These are phyloP conservation scores for Paraconiothyrium sp. DNA, from an alignment of 2,329 filamentous ascomycete genomes.

Conservation along the genomic window DNA sequence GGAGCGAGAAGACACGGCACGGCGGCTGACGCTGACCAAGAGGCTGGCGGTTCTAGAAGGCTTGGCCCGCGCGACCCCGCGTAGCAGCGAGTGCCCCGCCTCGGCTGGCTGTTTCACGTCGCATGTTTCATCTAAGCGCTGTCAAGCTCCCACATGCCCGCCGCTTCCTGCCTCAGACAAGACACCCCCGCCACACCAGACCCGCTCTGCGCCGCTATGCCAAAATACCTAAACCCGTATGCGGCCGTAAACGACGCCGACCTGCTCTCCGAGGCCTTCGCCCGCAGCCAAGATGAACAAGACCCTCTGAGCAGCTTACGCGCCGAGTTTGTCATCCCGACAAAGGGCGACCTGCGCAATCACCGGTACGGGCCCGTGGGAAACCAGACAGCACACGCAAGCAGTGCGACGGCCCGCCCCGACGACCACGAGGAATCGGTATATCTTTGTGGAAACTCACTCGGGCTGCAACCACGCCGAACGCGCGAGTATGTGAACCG, in stretches of 20 bases:
- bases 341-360: conserved; percentile 74
- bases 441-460: conserved; percentile 90
- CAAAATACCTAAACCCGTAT: conserved; percentile 37
- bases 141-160: conserved; percentile 9
- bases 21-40: conserved; percentile 22
- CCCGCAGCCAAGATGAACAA: conserved; percentile 45
- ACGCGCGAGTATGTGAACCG: conserved; percentile 72
- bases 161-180: conserved; percentile 8
- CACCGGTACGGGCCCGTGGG: conserved; percentile 54
- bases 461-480: conserved; percentile 81
- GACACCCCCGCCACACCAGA: conserved; percentile 5
- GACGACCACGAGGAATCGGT: conserved; percentile 60
- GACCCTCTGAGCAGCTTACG: conserved; percentile 58
- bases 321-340: conserved; percentile 79
- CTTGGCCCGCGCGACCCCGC: conserved; percentile 8
- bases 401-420: conserved; percentile 29
- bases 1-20: conserved; percentile 26
- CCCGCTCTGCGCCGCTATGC: conserved; percentile 30
- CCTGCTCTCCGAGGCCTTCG: conserved; percentile 44
- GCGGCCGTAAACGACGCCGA: conserved; percentile 26
- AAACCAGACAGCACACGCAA: conserved; percentile 13
- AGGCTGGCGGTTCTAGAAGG: conserved; percentile 1
- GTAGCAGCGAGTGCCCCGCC: not conserved
- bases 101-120: conserved; percentile 1
- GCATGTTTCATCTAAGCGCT: conserved; percentile 5